These are phyloP conservation scores for Luvunga scandens DNA, from an alignment of 345 rosid genomes.

Conservation along the genomic window DNA sequence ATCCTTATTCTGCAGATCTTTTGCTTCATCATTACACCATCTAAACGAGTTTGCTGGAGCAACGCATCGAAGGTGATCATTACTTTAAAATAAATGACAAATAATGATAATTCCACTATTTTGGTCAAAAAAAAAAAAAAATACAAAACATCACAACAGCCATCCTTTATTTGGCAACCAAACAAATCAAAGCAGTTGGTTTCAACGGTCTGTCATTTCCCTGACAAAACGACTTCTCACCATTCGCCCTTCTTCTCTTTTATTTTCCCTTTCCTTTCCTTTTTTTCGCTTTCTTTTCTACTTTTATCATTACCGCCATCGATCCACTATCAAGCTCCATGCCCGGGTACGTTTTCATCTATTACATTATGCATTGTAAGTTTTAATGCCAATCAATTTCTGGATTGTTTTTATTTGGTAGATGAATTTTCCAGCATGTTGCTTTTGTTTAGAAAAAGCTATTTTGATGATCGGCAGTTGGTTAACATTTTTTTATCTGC, in stretches of 20 bases:
- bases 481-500: not conserved
- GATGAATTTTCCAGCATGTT: not conserved
- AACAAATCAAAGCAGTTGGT: conserved; percentile 24
- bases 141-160: not conserved
- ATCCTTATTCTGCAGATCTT: no score
- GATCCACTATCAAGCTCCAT: conserved; percentile 11
- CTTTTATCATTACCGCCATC: not conserved
- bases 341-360: conserved; percentile 16
- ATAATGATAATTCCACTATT: not conserved
- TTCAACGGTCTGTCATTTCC: conserved; percentile 30
- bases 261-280: not conserved
- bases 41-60: not conserved
- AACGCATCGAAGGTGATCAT: not conserved
- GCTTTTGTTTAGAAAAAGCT: not conserved
- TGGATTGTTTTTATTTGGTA: not conserved
- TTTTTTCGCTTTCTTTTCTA: not conserved
- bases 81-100: not conserved
- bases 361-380: not conserved
- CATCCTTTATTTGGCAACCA: conserved; percentile 17
- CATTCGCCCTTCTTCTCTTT: not conserved
- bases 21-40: no score
- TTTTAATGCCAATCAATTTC: not conserved
- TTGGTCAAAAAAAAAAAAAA: not conserved
- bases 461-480: not conserved
- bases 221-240: conserved; percentile 1